phyloP scores from a whole-genome alignment of 805 yeast genomes.

The Hanseniaspora valbyensis region DNA sequence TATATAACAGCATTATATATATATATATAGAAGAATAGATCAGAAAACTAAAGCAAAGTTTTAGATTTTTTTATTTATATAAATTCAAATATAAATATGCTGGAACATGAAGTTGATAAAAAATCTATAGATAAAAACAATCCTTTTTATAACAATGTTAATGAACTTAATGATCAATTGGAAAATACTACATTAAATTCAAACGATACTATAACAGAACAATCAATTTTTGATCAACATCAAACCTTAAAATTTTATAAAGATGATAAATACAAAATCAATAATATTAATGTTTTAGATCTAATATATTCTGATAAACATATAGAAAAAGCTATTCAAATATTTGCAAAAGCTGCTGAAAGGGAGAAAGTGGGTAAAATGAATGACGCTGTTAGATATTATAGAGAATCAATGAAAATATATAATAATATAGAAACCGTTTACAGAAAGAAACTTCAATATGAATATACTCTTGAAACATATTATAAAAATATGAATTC shows the following conservation, averaged over 20 bases:
- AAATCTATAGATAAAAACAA: too few species aligned
- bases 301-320: not conserved
- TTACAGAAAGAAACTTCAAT: conserved; percentile 48
- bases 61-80: too few species aligned
- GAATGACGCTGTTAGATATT: conserved; percentile 69
- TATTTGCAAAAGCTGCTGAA: conserved; percentile 59
- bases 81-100: too few species aligned
- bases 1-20: too few species aligned
- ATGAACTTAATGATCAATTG: not conserved
- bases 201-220: not conserved
- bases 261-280: not conserved
- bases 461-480: conserved; percentile 30
- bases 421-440: conserved; percentile 51
- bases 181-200: not conserved
- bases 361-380: conserved; percentile 64
- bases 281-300: conserved; percentile 1
- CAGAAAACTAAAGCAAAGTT: too few species aligned
- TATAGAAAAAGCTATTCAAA: conserved; percentile 39
- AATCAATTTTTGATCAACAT: not conserved
- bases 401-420: conserved; percentile 55
- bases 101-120: too few species aligned
- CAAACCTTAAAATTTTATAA: not conserved
- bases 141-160: not conserved
- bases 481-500: conserved; percentile 16
- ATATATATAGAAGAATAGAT: too few species aligned